Percentiles rank a stretch among this genome's conserved stretches.
Evolutionary conservation across 306 rosid genomes (phyloP).

Genomic region (Vicia faba): DNA sequence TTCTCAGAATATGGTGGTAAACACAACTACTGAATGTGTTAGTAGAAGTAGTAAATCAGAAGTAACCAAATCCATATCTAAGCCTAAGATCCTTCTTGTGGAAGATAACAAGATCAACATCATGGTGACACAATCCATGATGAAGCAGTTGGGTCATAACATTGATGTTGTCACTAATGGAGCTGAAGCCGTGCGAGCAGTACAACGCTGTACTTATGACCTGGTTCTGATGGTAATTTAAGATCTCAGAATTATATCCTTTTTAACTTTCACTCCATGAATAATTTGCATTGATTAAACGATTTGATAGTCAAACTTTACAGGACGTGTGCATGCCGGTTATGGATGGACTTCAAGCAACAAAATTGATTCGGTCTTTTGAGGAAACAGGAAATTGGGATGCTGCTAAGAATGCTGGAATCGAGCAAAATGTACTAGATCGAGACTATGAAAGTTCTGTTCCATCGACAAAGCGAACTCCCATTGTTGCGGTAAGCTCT

Average conservation of each 20-base stretch:
- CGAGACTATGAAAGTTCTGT: constrained; percentile 31
- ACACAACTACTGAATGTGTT: constrained; percentile 39
- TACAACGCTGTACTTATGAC: constrained; percentile 62
- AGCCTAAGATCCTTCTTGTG: constrained; percentile 84
- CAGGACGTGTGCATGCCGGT: constrained; percentile 95
- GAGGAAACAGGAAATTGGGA: constrained; percentile 94
- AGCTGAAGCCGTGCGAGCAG: constrained; percentile 75
- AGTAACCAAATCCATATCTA: constrained; percentile 37
- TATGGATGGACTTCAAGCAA: constrained; percentile 92
- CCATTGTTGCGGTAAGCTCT: constrained; percentile 75
- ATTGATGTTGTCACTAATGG: constrained; percentile 85
- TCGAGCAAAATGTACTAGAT: constrained; percentile 39
- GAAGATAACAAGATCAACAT: constrained; percentile 92
- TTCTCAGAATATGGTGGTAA: constrained; percentile 33
- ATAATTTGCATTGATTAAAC: no score
- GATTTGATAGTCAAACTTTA: constrained; percentile 13
- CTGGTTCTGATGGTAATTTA: constrained; percentile 77
- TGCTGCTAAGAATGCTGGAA: constrained; percentile 68
- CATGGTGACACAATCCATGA: constrained; percentile 87
- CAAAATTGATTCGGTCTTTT: constrained; percentile 77
- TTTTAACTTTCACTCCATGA: no score
- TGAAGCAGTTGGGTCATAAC: constrained; percentile 81
- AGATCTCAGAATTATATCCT: constrained; percentile 8
- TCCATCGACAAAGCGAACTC: constrained; percentile 50
- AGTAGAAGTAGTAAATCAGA: constrained; percentile 38